Conservation (phyloP, 179 eudicot genomes). For the Silene vulgaris region DNA sequence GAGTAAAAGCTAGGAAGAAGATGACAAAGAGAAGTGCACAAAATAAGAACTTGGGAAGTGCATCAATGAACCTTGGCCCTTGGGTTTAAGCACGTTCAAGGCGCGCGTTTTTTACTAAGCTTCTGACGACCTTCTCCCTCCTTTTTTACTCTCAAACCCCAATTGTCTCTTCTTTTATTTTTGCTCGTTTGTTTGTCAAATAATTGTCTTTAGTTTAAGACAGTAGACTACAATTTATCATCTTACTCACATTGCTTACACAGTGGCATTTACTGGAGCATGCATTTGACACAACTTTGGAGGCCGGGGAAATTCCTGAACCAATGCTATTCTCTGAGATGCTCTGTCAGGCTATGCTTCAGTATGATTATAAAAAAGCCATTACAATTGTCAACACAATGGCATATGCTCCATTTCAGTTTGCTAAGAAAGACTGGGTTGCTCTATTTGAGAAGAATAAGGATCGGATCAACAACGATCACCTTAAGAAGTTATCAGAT, state of each 20-base stretch:
- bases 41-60: too few relatives aligned
- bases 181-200: neutral
- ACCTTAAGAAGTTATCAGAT: slow-evolving; percentile 42
- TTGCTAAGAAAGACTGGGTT: slow-evolving; percentile 58
- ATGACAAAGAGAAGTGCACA: too few relatives aligned
- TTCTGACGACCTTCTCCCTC: neutral
- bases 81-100: too few relatives aligned
- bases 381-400: slow-evolving; percentile 41
- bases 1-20: too few relatives aligned
- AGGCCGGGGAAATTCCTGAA: slow-evolving; percentile 72
- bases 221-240: neutral
- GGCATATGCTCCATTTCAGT: slow-evolving; percentile 71
- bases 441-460: slow-evolving; percentile 50
- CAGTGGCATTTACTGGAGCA: slow-evolving; percentile 83
- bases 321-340: slow-evolving; percentile 57
- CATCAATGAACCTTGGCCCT: too few relatives aligned
- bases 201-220: neutral
- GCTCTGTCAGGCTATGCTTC: slow-evolving; percentile 47
- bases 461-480: slow-evolving; percentile 41
- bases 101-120: too few relatives aligned
- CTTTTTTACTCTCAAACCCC: neutral
- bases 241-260: slow-evolving; percentile 16
- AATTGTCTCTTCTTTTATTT: neutral
- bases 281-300: slow-evolving; percentile 64
- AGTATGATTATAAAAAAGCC: slow-evolving; percentile 46